Base-by-base conservation (phyloP, 495 filamentous ascomycete species). In the Niebla homalea region DNA sequence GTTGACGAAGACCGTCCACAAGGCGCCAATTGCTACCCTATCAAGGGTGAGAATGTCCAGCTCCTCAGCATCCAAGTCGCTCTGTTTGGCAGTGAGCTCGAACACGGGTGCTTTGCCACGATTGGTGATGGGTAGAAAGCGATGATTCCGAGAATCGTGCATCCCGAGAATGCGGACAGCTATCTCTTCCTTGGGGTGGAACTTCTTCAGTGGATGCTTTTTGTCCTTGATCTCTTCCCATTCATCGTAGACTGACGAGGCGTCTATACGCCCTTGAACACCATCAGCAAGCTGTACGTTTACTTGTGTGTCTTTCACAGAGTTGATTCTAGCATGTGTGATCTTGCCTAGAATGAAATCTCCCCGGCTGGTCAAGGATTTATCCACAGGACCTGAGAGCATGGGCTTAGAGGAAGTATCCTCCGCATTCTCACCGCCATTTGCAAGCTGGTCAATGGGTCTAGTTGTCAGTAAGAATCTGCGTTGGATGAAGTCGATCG, bases 231-330 rank as follows among this genome's bases (percentile, higher is more conserved):
- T 87, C 29, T 87, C 81, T 26, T 92, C 84, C 81, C 83, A 94
- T 2, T 71, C 71, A 61, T 96, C 85, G 60, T 89, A 98, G 32
- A 89, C 60, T 58, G 95, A 87, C 11, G 90, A 92, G 0, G 90
- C 75, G 60, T 94, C 88, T 42, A 98, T 80, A 19, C 92, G 84
- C 19, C 90, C 92, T 62, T 90, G 86, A 35, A 96, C 71, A 58
- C 88, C 89, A 59, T 94, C 87, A 38, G 87, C 87, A 49, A 97
- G 73, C 51, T 83, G 78, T 18, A 97, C 87, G 57, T 96, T 95
- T 46, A 98, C 67, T 60, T 97, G 92, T 0, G 89, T 95, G 26
- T 79, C 79, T 63, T 92, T 94, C 54, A 94, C 65, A 8, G 86
- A 85, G 37, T 71, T 72, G 38, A 98, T 78, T 50, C 74, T 81